Percentiles rank a stretch among this genome's conserved stretches.
phyloP scores from a whole-genome alignment of 306 rosid genomes.

The Prunus armeniaca region DNA sequence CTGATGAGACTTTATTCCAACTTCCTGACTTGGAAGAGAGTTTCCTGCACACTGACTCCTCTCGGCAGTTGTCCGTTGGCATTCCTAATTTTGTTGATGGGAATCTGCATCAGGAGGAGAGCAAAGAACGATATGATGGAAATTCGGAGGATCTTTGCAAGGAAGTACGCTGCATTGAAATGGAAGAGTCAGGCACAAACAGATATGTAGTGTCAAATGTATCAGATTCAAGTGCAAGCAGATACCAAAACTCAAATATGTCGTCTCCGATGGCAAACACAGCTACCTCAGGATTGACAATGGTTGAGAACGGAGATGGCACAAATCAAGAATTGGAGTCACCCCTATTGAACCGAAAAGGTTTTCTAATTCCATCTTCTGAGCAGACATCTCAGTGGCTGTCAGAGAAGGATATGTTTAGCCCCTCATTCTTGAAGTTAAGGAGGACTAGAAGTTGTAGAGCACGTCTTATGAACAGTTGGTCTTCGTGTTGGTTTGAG shows the following conservation, averaged over 20 bases:
- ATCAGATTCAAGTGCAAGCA: slow-evolving; percentile 40
- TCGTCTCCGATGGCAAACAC: slow-evolving; percentile 52
- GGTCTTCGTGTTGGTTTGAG: slow-evolving; percentile 50
- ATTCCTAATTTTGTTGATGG: slow-evolving; percentile 31
- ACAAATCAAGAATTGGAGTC: slow-evolving; percentile 32
- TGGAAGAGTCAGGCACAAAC: slow-evolving; percentile 41
- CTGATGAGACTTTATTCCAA: slow-evolving; percentile 65
- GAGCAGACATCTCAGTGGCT: slow-evolving; percentile 44
- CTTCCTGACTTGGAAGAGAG: slow-evolving; percentile 58
- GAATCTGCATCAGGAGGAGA: slow-evolving; percentile 36
- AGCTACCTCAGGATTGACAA: slow-evolving; percentile 34
- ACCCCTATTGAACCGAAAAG: slow-evolving; percentile 29
- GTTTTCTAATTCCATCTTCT: slow-evolving; percentile 44
- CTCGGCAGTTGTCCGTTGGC: slow-evolving; percentile 36
- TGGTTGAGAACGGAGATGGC: slow-evolving; percentile 37
- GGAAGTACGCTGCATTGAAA: slow-evolving; percentile 83
- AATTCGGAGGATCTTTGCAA: slow-evolving; percentile 56
- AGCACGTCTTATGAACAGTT: slow-evolving; percentile 53
- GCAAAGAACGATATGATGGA: slow-evolving; percentile 51
- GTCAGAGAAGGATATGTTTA: slow-evolving; percentile 25
- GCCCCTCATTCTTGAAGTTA: slow-evolving; percentile 37
- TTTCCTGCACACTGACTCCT: slow-evolving; percentile 38
- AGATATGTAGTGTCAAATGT: slow-evolving; percentile 34
- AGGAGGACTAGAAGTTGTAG: slow-evolving; percentile 77
- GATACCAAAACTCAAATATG: slow-evolving; percentile 40